These are phyloP conservation scores for Fragaria vesca DNA, from an alignment of 306 rosid species.

Conservation along the genomic window DNA sequence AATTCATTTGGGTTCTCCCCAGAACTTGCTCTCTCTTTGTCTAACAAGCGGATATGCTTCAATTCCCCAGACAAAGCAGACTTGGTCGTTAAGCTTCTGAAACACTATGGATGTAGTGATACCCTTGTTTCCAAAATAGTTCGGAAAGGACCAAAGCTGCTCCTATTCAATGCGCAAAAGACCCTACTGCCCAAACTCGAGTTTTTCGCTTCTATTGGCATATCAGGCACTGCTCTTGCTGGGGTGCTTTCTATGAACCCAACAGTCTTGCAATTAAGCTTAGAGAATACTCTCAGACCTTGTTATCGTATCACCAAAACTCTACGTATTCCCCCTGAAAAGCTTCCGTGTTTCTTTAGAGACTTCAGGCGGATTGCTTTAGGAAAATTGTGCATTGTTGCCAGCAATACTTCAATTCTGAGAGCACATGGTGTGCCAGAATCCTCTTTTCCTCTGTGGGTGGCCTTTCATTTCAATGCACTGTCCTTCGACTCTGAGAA, in stretches of 20 bases:
- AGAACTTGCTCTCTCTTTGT: neutral
- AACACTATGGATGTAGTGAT: neutral
- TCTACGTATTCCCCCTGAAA: neutral
- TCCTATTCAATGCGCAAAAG: neutral
- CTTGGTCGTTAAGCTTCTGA: neutral
- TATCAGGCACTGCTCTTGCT: conserved; percentile 15
- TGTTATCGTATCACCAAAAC: conserved; percentile 1
- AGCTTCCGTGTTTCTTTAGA: neutral
- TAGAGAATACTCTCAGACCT: conserved; percentile 15
- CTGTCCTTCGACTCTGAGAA: neutral
- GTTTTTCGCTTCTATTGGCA: conserved; percentile 17
- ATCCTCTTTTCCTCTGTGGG: neutral
- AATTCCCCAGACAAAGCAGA: conserved; percentile 6
- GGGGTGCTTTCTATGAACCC: neutral
- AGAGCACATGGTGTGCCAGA: conserved; percentile 10
- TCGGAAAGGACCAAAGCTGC: neutral
- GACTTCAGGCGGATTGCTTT: neutral
- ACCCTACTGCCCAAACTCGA: conserved; percentile 5
- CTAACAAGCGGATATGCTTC: neutral
- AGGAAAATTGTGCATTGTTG: neutral
- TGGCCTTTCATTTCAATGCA: neutral
- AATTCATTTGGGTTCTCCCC: conserved; percentile 20
- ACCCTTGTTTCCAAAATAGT: neutral
- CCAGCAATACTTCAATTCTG: neutral
- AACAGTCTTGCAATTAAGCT: neutral